Evolutionary conservation across 148 eudicot species (phyloP).

Genomic region (Bassia scoparia): DNA sequence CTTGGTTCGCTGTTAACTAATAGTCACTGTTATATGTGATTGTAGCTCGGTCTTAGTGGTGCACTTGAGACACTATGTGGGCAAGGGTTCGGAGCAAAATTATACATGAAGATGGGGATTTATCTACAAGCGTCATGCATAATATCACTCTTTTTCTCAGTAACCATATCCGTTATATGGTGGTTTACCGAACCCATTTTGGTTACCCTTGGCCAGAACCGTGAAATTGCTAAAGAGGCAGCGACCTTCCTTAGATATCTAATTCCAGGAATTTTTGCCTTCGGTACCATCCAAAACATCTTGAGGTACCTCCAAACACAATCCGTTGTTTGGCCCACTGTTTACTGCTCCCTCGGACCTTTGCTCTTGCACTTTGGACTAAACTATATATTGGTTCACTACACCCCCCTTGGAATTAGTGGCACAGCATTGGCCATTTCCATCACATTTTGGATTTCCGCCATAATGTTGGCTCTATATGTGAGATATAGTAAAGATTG

Average conservation of each 20-base stretch:
- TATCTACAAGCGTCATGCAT: constrained; percentile 81
- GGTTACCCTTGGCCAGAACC: constrained; percentile 53
- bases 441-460: constrained; percentile 56
- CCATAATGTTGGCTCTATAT: constrained; percentile 37
- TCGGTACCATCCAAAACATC: constrained; percentile 51
- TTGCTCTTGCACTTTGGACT: constrained; percentile 41
- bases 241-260: constrained; percentile 54
- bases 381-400: constrained; percentile 37
- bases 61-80: constrained; percentile 88
- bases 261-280: constrained; percentile 63
- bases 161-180: constrained; percentile 64
- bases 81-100: constrained; percentile 81
- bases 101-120: constrained; percentile 60
- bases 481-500: constrained; percentile 36
- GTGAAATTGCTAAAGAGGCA: constrained; percentile 47
- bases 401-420: constrained; percentile 38
- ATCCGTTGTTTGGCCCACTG: constrained; percentile 52
- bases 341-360: constrained; percentile 46
- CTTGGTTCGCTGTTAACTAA: neutral
- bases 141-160: constrained; percentile 47
- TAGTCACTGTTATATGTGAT: neutral
- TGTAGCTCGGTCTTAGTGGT: constrained; percentile 51
- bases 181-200: constrained; percentile 59
- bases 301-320: constrained; percentile 77
- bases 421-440: constrained; percentile 72